A percentile compares a stretch with the other conserved stretches of the same genome.
These are phyloP conservation scores for Schoenoplectus triqueter DNA, from an alignment of 202 grass and related monocot genomes.

Conservation along the genomic window DNA sequence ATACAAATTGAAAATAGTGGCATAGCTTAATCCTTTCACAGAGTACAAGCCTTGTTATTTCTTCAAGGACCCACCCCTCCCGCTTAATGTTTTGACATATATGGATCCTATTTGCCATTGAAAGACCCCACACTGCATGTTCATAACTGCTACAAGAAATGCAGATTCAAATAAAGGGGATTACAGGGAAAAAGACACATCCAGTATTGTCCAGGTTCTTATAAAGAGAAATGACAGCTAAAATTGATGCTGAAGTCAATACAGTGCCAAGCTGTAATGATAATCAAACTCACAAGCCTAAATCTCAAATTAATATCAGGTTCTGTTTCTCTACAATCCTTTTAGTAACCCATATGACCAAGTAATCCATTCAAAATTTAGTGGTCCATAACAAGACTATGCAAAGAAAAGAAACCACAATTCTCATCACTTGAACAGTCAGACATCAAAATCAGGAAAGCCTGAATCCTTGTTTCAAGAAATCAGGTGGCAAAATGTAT, in stretches of 20 bases:
- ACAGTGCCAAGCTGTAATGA: slow-evolving; percentile 5
- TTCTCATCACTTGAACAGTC: neutral
- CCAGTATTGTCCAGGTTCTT: slow-evolving; percentile 2
- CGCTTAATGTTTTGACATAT: no score
- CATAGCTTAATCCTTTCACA: no score
- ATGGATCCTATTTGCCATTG: no score
- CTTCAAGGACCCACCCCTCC: neutral
- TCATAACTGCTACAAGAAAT: neutral
- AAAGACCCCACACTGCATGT: neutral
- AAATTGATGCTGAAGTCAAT: slow-evolving; percentile 28
- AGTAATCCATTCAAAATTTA: no score
- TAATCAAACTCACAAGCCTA: neutral
- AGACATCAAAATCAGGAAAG: slow-evolving; percentile 12
- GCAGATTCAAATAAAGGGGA: neutral
- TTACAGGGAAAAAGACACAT: slow-evolving; percentile 13
- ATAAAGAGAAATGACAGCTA: slow-evolving; percentile 14
- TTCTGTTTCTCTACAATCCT: neutral
- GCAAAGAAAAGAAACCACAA: neutral
- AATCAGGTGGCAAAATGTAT: neutral
- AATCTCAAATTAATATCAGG: neutral
- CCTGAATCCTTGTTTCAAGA: neutral
- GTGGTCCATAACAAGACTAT: no score
- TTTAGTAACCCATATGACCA: neutral
- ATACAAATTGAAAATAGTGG: neutral
- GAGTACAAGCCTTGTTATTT: neutral